Base-by-base conservation (phyloP, 2,329 filamentous ascomycete genomes). In the Aplosporella prunicola region DNA sequence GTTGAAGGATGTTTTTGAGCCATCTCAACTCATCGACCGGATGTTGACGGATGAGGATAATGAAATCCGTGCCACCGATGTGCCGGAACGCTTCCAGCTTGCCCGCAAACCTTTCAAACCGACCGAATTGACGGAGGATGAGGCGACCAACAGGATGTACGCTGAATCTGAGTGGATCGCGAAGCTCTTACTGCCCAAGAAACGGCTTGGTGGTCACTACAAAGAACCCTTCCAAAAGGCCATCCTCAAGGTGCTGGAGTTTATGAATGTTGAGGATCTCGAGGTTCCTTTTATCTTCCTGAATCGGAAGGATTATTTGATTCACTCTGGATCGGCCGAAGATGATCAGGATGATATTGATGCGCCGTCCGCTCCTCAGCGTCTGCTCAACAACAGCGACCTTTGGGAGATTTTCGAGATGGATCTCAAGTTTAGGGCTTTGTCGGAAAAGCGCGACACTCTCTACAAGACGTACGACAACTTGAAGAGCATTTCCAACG, bases 281-380 rank as follows among this genome's bases (percentile, higher is more conserved):
- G 91, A 98, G 60, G 87, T 95, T 1, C 89, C 91, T 0, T 98
- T 94, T 58, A 91, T 98, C 49, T 95, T 95, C 60, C 89, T 95
- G 58, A 91, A 98, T 55, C 85, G 91, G 43, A 94, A 95, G 61
- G 91, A 98, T 58, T 98, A 96, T 55, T 73, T 98, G 28, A 93
- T 98, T 40, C 86, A 96, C 52, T 82, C 83, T 16, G 80, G 80
- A 47, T 63, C 71, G n/a, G 66, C 71, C 25, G 71, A 74, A 5
- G 78, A 65, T 56, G 67, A 76, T 45, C 70, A 72, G 11, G 71
- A 79, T 40, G 80, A 89, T 46, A 72, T 74, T 7, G 78, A 86
- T 49, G 77, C 73, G 2, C 78, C 79, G 40, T 76, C 89, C 40
- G 68, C 67, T 42, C 87, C 88, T 1, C 84, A 93, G 61, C 93